phyloP scores from a whole-genome alignment of 768 basidiomycete species.

The Boletus vermiculosoides region DNA sequence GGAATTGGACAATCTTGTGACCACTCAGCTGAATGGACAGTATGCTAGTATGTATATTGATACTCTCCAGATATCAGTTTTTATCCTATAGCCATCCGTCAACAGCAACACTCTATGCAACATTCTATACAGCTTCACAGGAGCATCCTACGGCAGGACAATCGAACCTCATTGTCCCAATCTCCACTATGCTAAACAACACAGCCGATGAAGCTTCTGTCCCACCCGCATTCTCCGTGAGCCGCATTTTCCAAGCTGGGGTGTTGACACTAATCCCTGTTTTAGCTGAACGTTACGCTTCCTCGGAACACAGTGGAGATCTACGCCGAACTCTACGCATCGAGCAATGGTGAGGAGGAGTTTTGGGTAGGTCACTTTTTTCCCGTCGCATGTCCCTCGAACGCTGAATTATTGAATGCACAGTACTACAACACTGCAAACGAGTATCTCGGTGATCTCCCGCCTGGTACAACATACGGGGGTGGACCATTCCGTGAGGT shows the following conservation, averaged over 20 bases:
- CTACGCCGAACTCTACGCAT: conserved; percentile 72
- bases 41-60: conserved; percentile 56
- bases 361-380: conserved; percentile 61
- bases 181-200: conserved; percentile 61
- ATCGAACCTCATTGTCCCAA: conserved; percentile 65
- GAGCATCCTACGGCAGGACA: conserved; percentile 56
- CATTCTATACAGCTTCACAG: conserved; percentile 63
- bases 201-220: conserved; percentile 75
- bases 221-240: conserved; percentile 69
- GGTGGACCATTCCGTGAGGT: conserved; percentile 63
- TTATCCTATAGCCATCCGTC: background rate
- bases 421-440: conserved; percentile 72
- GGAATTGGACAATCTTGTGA: conserved; percentile 68
- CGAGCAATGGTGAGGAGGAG: conserved; percentile 64
- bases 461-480: conserved; percentile 43
- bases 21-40: conserved; percentile 56
- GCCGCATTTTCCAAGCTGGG: conserved; percentile 4
- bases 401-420: background rate
- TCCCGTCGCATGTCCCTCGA: background rate
- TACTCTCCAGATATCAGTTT: background rate
- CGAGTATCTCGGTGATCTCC: conserved; percentile 54
- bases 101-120: conserved; percentile 65
- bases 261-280: background rate
- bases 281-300: conserved; percentile 63
- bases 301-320: conserved; percentile 67